Evolutionary conservation across 2,329 filamentous ascomycete genomes (phyloP), one percentile per base, ranked within the genome.

Genomic region (Fusarium brevicatenulatum): DNA sequence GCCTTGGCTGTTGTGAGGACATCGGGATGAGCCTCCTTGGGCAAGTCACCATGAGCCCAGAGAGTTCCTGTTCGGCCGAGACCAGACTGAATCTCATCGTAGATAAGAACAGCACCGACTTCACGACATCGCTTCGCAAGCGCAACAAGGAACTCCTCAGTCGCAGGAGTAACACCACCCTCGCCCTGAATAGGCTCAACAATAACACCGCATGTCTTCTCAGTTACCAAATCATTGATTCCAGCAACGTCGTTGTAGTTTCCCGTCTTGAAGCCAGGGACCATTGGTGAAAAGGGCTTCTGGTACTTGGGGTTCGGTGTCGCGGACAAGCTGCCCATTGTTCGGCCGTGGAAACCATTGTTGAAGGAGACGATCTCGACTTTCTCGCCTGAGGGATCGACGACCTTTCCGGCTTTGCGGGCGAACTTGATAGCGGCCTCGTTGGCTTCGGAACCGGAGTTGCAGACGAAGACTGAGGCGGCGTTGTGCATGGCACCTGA

Each of bases 241-340:
- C 86, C 91, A 5, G 85, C 87, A 18, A 95, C 84, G 79, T 98
- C 92, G 80, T 99, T 98, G 85, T 91, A 97, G 12, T 86, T 91
- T 58, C 94, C 95, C 79, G 96, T 94, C 79, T 86, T 91, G 85
- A 97, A 98, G 5, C 96, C 96, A 0, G 96, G 95, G 3, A 99
- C 86, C 95, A 99, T 98, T 42, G 96, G 96, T 19, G 93, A 87
- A 80, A 99, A 99, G 1, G 96, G 96, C 76, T 92, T 90, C 84
- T 99, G 96, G 84, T 99, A 99, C 83, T 99, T 99, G 23, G 95
- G 94, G 84, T 98, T 99, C 53, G 95, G 96, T 9, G 96, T 99
- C 16, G 96, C 96, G n/a, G 94, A 97, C 49, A 99, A 85, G 65
- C 92, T 91, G 57, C 96, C 96, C 94, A 98, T 97, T 21, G 96